Conservation (phyloP, 192 early-diverging fungal species). For the Kickxella alabastrina region DNA sequence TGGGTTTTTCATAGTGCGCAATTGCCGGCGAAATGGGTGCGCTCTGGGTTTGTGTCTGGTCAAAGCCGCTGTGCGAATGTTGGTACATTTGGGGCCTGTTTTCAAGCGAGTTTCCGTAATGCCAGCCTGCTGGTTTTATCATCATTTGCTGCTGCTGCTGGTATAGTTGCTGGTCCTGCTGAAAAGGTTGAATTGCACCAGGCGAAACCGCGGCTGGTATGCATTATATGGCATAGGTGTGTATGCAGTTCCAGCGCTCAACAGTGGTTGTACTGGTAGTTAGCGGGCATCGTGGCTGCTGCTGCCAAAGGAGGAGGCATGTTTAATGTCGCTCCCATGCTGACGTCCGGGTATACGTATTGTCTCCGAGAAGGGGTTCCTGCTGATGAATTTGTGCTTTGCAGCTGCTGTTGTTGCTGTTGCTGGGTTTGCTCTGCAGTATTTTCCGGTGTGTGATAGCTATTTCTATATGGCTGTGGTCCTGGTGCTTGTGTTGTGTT, state of each 20-base stretch:
- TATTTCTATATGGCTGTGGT: slow-evolving; percentile 34
- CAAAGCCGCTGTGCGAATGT: too few relatives aligned
- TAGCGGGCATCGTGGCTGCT: neutral
- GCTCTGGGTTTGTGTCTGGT: slow-evolving; percentile 24
- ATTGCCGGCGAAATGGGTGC: slow-evolving; percentile 28
- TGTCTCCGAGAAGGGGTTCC: neutral
- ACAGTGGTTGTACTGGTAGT: slow-evolving; percentile 1
- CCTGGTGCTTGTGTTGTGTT: slow-evolving; percentile 16
- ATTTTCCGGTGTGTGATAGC: slow-evolving; percentile 25
- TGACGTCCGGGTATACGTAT: slow-evolving; percentile 7
- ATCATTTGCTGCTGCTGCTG: too few relatives aligned
- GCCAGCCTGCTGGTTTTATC: too few relatives aligned
- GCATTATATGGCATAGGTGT: too few relatives aligned
- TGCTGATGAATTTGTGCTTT: too few relatives aligned
- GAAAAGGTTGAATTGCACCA: too few relatives aligned
- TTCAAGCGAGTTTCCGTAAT: too few relatives aligned
- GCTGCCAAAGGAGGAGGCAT: neutral
- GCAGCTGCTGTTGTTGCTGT: slow-evolving; percentile 2
- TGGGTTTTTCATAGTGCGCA: neutral
- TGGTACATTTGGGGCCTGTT: too few relatives aligned
- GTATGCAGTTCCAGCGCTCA: too few relatives aligned
- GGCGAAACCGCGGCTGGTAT: neutral
- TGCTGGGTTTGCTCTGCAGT: neutral
- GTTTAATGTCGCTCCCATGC: neutral
- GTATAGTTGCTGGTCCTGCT: too few relatives aligned